phyloP scores from a whole-genome alignment of 2,329 filamentous ascomycete species.

The Trichophyton equinum region DNA sequence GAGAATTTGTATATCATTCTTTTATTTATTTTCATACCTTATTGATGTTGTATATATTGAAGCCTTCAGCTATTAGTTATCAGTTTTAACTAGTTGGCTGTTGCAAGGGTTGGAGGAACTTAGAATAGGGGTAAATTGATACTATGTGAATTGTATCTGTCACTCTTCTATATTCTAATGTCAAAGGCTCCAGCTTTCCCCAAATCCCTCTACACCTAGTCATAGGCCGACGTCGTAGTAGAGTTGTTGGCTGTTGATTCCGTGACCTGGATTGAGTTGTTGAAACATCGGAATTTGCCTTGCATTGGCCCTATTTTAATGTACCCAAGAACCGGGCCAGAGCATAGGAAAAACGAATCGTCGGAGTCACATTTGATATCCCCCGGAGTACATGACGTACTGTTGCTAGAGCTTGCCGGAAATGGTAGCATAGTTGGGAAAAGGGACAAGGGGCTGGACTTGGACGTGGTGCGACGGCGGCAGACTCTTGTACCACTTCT shows the following conservation, averaged over 20 bases:
- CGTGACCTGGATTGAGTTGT: not conserved
- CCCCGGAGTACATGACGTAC: conserved; percentile 5
- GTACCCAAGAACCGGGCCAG: conserved; percentile 2
- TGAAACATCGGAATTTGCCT: not conserved
- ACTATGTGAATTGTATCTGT: not conserved
- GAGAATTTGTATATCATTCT: not conserved
- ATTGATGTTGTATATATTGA: not conserved
- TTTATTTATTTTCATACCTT: not conserved
- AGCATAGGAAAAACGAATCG: conserved; percentile 10
- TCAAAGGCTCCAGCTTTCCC: not conserved
- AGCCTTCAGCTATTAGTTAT: not conserved
- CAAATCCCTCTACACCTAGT: not conserved
- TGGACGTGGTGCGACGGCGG: not conserved
- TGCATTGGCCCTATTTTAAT: conserved; percentile 9
- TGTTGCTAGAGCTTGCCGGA: not conserved
- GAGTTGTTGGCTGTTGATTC: not conserved
- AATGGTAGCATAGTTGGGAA: not conserved
- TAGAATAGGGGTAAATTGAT: not conserved
- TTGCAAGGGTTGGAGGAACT: not conserved
- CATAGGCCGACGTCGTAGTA: not conserved
- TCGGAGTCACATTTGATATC: conserved; percentile 9
- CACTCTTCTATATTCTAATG: not conserved
- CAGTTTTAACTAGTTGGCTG: not conserved
- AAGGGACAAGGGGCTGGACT: not conserved
- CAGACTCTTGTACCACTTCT: not conserved